These are phyloP conservation scores for Choiromyces venosus DNA, from an alignment of 495 filamentous ascomycete species.

Conservation along the genomic window DNA sequence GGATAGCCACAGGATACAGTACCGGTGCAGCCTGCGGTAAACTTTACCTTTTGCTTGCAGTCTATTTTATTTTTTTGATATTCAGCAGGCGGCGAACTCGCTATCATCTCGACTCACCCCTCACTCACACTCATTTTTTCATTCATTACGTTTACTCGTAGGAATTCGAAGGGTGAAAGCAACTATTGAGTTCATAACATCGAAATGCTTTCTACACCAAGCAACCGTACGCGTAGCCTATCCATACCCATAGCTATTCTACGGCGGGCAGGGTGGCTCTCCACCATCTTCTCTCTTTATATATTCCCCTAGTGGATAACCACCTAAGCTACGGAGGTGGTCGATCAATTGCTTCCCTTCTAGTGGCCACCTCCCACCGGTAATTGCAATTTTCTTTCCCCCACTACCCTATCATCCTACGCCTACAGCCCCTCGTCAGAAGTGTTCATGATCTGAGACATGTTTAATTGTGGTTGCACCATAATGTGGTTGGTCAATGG, in stretches of 20 bases:
- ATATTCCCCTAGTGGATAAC: neutral
- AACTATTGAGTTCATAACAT: neutral
- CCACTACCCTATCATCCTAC: neutral
- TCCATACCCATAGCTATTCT: neutral
- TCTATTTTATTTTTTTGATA: constrained; percentile 1
- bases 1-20: neutral
- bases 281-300: neutral
- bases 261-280: neutral
- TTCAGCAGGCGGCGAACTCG: neutral
- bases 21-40: neutral
- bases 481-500: no score
- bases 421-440: no score
- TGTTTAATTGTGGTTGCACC: no score
- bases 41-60: neutral
- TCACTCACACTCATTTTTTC: neutral
- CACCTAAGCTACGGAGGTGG: neutral
- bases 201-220: neutral
- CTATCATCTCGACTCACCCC: neutral
- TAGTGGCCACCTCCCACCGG: neutral
- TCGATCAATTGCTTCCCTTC: neutral
- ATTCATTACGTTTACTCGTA: neutral
- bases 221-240: neutral
- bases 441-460: no score
- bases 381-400: neutral
- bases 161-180: neutral